Conservation (phyloP, 2,329 filamentous ascomycete species). For the Trichoderma semiorbis region DNA sequence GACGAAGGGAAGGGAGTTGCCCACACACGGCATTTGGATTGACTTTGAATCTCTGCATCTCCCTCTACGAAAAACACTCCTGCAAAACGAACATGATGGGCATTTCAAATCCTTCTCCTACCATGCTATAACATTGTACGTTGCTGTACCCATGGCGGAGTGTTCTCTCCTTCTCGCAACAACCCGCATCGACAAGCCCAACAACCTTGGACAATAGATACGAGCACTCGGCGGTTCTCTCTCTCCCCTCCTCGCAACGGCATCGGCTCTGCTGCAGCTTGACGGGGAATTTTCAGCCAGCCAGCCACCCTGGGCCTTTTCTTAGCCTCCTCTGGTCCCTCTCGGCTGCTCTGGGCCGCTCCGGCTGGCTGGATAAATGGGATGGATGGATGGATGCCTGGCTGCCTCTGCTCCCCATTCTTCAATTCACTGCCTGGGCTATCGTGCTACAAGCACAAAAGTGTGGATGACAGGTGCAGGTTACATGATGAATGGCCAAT, state of each 20-base stretch:
- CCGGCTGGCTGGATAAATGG: slow-evolving; percentile 1
- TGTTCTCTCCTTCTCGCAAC: background rate
- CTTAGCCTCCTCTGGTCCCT: background rate
- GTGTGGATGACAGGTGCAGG: background rate
- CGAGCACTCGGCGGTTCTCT: background rate
- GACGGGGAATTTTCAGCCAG: background rate
- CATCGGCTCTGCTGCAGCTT: background rate
- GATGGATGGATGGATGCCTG: background rate
- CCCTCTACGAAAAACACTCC: background rate
- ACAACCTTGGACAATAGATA: background rate
- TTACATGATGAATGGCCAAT: background rate
- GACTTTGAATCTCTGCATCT: background rate
- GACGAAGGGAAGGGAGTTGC: background rate
- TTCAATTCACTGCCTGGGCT: background rate
- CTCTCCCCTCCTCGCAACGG: background rate
- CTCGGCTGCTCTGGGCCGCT: background rate
- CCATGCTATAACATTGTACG: background rate
- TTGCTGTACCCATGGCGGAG: background rate
- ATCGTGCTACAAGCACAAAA: background rate
- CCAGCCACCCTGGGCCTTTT: background rate
- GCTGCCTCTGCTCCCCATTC: background rate
- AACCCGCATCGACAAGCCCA: background rate
- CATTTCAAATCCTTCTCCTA: background rate
- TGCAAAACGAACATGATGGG: background rate
- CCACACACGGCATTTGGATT: background rate